Base-by-base conservation (phyloP, 1,284 basidiomycete genomes). In the Pseudozyma thailandica region DNA sequence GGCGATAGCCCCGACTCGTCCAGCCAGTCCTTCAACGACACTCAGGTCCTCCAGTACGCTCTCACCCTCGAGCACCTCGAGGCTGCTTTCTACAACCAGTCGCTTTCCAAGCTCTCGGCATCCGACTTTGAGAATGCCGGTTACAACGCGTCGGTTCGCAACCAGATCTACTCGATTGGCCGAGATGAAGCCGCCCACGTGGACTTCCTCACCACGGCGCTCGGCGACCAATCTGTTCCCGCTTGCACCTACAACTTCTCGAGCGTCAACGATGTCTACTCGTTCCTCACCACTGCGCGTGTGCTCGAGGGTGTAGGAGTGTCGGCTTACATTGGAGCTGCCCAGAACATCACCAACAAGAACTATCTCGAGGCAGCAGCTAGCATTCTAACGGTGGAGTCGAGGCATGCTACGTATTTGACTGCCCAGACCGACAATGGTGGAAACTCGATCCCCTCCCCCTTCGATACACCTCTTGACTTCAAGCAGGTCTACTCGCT, bases 391-490 rank as follows among this genome's bases (percentile, higher is more conserved):
- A 82, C 85, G 2, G 86, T 85, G 23, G 86, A 85, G 30, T 83
- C 86, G 0, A 85, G 87, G 33, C 85, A 88, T n/a, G 86, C 87
- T 4, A 60, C 63, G 3, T 81, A 84, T 27, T 62, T 87, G 23
- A 86, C 86, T 63, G 46, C 63, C 9, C 70, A 68, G 53, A 60
- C 53, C 2, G 37, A 52, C 16, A 53, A 66, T 16, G 62, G 63
- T 1, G 61, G 64, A 2, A 73, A 70, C 25, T 48, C 50, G 3
- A 62, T 73, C 21, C 72, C 72, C 0, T 25, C 38, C 20, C 33
- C 72, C 7, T 80, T 64, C 51, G 71, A 77, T 5, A 73, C 74
- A 2, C 51, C 75, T 10, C 51, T 80, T 5, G 57, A 73, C 52
- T 75, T 75, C 56, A 58, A 69, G 39, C 63, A 79, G 54, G 77